Evolutionary conservation across 176 grass and related monocot genomes (phyloP).

Genomic region (Bothriochloa decipiens): DNA sequence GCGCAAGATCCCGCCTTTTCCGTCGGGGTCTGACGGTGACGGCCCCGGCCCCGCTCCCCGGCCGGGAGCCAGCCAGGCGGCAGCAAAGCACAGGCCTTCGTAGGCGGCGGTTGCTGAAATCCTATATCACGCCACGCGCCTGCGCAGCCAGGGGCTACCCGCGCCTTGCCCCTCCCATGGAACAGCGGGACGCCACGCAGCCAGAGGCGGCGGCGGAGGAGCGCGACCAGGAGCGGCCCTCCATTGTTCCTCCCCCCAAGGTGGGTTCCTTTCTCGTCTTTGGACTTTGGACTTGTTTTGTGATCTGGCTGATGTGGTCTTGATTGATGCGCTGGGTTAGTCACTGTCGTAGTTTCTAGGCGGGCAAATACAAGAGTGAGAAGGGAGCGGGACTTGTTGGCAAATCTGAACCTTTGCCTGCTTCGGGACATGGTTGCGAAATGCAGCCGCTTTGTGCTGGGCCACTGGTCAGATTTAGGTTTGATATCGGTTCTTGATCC

Average conservation of each 20-base stretch:
- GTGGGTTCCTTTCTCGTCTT: conserved; percentile 28
- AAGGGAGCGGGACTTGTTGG: background rate
- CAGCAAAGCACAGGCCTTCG: conserved; percentile 17
- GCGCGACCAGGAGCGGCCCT: conserved; percentile 38
- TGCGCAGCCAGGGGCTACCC: conserved; percentile 32
- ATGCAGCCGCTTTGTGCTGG: background rate
- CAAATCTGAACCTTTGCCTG: conserved; percentile 4
- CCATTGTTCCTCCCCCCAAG: conserved; percentile 33
- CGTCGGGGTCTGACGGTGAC: conserved; percentile 41
- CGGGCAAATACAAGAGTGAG: background rate
- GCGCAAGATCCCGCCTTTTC: conserved; percentile 46
- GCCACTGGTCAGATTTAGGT: conserved; percentile 6
- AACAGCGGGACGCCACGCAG: conserved; percentile 49
- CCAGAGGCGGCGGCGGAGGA: conserved; percentile 33
- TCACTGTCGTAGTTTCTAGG: background rate
- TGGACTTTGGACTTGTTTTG: background rate
- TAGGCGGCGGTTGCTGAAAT: conserved; percentile 22
- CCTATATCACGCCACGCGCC: conserved; percentile 31
- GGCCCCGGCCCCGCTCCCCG: background rate
- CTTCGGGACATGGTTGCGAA: background rate
- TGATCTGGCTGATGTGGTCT: conserved; percentile 16
- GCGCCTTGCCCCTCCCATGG: conserved; percentile 47
- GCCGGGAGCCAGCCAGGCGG: background rate
- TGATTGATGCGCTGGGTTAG: background rate
- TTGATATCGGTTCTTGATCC: background rate